Evolutionary conservation across 805 yeast genomes (phyloP).

Genomic region (Monosporozyma servazzii): DNA sequence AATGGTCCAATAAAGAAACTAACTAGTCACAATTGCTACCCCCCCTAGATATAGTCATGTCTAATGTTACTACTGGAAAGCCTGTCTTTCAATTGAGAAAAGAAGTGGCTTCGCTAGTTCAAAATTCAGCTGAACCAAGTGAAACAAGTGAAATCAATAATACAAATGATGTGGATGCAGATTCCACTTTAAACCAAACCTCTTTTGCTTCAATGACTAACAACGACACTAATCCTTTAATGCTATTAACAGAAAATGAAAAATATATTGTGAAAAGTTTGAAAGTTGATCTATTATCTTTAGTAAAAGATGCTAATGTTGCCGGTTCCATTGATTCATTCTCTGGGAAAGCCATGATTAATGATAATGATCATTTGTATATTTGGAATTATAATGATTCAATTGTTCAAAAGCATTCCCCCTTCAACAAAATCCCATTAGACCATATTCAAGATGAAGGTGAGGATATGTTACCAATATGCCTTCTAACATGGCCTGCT

Average conservation of each 20-base stretch:
- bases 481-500: conserved; percentile 26
- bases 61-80: conserved; percentile 2
- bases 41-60: neutral
- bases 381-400: conserved; percentile 59
- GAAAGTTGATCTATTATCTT: conserved; percentile 13
- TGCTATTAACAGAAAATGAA: conserved; percentile 25
- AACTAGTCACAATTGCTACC: neutral
- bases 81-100: conserved; percentile 27
- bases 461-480: conserved; percentile 14
- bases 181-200: neutral
- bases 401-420: conserved; percentile 45
- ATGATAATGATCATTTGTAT: conserved; percentile 42
- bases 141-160: neutral
- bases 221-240: neutral
- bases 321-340: conserved; percentile 31
- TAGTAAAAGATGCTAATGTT: conserved; percentile 5
- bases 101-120: conserved; percentile 11
- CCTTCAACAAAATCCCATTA: conserved; percentile 17
- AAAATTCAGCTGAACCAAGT: neutral
- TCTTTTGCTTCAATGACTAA: neutral
- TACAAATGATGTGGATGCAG: conserved; percentile 2
- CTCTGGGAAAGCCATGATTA: conserved; percentile 40
- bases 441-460: conserved; percentile 10
- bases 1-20: neutral
- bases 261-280: conserved; percentile 22